A percentile compares a stretch with the other conserved stretches of the same genome.
These are phyloP conservation scores for Osmanthus fragrans DNA, from an alignment of 257 asterid species.

Conservation along the genomic window DNA sequence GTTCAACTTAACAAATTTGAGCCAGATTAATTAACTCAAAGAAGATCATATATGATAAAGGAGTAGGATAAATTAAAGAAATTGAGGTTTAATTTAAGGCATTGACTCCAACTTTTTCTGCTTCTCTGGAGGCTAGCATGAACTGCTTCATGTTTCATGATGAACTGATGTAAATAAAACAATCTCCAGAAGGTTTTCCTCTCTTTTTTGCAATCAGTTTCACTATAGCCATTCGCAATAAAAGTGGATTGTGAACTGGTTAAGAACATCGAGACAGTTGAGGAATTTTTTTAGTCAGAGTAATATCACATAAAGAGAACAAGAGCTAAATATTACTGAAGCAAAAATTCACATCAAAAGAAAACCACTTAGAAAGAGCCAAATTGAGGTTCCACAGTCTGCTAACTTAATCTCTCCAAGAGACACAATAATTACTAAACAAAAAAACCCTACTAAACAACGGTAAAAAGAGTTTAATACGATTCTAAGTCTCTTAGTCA, in stretches of 20 bases:
- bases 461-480: slow-evolving; percentile 19
- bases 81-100: too few relatives aligned
- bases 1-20: too few relatives aligned
- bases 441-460: slow-evolving; percentile 7
- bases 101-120: too few relatives aligned
- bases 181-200: neutral
- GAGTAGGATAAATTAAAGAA: too few relatives aligned
- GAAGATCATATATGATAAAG: too few relatives aligned
- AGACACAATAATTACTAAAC: slow-evolving; percentile 11
- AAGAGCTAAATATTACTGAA: neutral
- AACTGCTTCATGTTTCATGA: neutral
- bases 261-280: neutral
- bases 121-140: neutral
- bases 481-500: slow-evolving; percentile 45
- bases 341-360: neutral
- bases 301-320: neutral
- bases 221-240: neutral
- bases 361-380: slow-evolving; percentile 9
- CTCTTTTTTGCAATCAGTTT: neutral
- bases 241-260: neutral
- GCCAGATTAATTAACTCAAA: too few relatives aligned
- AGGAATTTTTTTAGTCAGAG: neutral
- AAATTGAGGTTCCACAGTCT: slow-evolving; percentile 16
- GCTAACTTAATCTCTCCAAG: slow-evolving; percentile 15
- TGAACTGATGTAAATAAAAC: neutral